Evolutionary conservation across 805 yeast species (phyloP).

Genomic region (Teunomyces funiuensis): DNA sequence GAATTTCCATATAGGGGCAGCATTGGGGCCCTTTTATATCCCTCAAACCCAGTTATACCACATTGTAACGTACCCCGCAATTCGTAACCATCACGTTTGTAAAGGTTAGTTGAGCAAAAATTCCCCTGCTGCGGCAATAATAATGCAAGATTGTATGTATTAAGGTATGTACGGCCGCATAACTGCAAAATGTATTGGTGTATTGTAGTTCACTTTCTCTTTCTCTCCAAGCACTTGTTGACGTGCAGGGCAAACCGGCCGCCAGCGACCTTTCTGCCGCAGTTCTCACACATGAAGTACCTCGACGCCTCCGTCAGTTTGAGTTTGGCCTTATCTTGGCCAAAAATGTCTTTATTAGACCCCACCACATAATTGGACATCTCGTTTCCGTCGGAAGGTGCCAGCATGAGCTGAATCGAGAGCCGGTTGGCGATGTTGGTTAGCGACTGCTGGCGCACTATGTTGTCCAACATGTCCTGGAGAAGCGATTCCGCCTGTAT

Average conservation of each 20-base stretch:
- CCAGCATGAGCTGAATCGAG: conserved; percentile 18
- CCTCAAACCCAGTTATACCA: no score
- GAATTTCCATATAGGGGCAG: no score
- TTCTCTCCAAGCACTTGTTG: conserved; percentile 83
- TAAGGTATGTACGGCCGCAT: background rate
- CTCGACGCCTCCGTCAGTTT: conserved; percentile 46
- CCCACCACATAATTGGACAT: conserved; percentile 11
- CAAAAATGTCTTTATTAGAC: conserved; percentile 44
- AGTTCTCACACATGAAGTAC: conserved; percentile 77
- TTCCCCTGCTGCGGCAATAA: no score
- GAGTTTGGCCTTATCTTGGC: conserved; percentile 48
- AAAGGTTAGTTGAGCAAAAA: no score
- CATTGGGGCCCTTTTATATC: background rate
- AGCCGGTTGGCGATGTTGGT: conserved; percentile 22
- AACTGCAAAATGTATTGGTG: no score
- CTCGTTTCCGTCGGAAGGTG: conserved; percentile 4
- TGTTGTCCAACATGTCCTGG: conserved; percentile 32
- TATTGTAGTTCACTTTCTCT: conserved; percentile 22
- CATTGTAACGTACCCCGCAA: no score
- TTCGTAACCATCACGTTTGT: no score
- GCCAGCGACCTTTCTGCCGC: conserved; percentile 86
- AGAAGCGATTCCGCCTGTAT: conserved; percentile 42
- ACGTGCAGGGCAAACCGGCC: conserved; percentile 91
- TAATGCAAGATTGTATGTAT: no score
- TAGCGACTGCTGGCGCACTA: conserved; percentile 33